A percentile compares a stretch with the other conserved stretches of the same genome.
phyloP scores from a whole-genome alignment of 192 early-diverging fungal species.

The Pilobolus umbonatus region DNA sequence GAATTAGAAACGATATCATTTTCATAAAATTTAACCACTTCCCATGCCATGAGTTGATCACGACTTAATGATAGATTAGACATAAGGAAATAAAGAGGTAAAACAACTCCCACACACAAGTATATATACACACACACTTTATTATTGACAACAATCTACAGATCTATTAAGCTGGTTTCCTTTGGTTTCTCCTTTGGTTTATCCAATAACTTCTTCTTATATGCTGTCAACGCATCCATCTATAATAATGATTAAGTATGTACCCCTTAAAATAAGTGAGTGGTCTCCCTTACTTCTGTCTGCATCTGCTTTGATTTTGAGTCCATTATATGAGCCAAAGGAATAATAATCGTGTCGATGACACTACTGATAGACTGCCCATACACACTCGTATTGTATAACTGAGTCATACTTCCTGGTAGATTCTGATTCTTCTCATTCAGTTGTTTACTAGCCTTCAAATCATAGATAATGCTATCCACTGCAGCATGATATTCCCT shows the following conservation, averaged over 20 bases:
- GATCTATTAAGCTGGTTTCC: not conserved
- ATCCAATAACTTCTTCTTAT: not conserved
- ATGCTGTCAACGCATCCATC: not conserved
- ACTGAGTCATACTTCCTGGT: slow-evolving; percentile 36
- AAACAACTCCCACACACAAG: no score
- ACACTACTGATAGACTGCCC: slow-evolving; percentile 37
- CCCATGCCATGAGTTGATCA: not conserved
- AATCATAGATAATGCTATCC: not conserved
- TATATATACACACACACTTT: no score
- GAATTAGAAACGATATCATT: not conserved
- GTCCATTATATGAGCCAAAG: slow-evolving; percentile 26
- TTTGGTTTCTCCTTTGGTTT: not conserved
- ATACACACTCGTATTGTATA: slow-evolving; percentile 43
- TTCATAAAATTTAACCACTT: not conserved
- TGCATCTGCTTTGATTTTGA: slow-evolving; percentile 8
- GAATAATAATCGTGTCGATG: slow-evolving; percentile 40
- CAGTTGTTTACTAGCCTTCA: not conserved
- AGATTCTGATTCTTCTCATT: slow-evolving; percentile 4
- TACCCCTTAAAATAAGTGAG: not conserved
- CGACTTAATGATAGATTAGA: not conserved
- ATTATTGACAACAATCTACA: not conserved
- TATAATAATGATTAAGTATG: not conserved
- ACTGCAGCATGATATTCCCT: slow-evolving; percentile 21
- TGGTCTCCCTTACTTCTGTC: slow-evolving; percentile 6
- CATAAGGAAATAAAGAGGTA: not conserved